Evolutionary conservation across 2,329 filamentous ascomycete species (phyloP), one percentile per base, ranked within the genome.

Genomic region (Xylariaceae sp.): DNA sequence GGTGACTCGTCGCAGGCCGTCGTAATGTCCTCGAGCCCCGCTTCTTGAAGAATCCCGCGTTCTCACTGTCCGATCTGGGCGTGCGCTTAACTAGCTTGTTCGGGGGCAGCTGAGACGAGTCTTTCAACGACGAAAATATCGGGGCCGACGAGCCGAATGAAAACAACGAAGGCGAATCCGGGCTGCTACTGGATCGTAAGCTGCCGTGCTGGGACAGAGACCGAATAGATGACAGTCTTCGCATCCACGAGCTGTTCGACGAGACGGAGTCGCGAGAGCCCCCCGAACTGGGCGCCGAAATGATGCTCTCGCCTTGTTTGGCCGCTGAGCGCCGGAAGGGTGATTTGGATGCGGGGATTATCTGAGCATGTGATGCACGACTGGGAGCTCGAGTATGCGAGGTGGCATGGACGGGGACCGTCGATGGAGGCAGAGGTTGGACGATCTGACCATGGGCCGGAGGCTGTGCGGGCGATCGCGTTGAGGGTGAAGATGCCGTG

Each of bases 71-170:
- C 51, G 78, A 75, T 17, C 87, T 84, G 2, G 86, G 80, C 44
- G 83, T 80, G 61, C 88, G 84, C 74, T 93, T 93, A 55, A 92
- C 88, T 47, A 92, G 78, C 75, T 90, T 92, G 73, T 92, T 92
- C 15, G 85, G 87, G 7, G 83, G 77, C 37, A 84, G 73, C 62
- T 78, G 79, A 66, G 72, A 74, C 15, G 72, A 61, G 15, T 76
- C 70, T 49, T 69, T 70, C 13, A 73, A 67, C 18, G 76, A 73
- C 8, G 76, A 73, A 18, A 88, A 73, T 59, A 91, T 88, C 13
- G 88, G 86, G 23, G 81, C 84, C 1, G 80, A 82, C 42, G 88
- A 90, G 60, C 80, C 82, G 74, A 89, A 82, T 15, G 87, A 89
- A 70, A 84, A 83, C 47, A 89, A 72, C 2, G 87, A 87, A 50